A percentile compares a stretch with the other conserved stretches of the same genome.
phyloP scores from a whole-genome alignment of 2,329 filamentous ascomycete genomes.

The Fusarium sp. region DNA sequence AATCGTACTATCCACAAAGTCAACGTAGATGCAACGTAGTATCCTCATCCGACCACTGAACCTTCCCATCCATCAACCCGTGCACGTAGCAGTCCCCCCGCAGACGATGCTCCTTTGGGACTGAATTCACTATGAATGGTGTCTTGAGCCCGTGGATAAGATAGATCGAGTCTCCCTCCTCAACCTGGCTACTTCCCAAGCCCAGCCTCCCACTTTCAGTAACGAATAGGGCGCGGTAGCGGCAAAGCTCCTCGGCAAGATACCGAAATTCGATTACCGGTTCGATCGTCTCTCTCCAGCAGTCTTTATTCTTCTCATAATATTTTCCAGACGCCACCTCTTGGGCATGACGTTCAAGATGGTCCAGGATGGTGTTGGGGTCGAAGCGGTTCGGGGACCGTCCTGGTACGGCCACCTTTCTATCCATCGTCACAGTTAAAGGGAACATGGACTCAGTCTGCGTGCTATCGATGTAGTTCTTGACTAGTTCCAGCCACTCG shows the following conservation, averaged over 20 bases:
- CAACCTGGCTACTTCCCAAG: background rate
- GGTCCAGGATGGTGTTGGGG: no score
- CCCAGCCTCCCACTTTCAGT: background rate
- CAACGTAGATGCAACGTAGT: background rate
- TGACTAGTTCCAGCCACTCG: no score
- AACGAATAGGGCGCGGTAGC: background rate
- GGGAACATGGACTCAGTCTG: no score
- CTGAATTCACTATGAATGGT: background rate
- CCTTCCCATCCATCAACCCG: background rate
- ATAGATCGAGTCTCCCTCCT: background rate
- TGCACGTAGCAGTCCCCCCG: background rate
- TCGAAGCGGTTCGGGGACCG: no score
- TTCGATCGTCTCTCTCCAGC: background rate
- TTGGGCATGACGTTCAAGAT: no score
- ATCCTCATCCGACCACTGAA: background rate
- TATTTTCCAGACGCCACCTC: no score
- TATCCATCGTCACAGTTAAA: no score
- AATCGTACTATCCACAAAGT: background rate
- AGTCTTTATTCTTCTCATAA: no score
- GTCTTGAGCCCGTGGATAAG: background rate
- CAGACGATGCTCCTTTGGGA: background rate
- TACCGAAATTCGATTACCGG: background rate
- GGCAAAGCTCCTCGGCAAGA: background rate
- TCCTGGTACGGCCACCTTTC: no score
- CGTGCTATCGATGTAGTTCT: no score